phyloP scores from a whole-genome alignment of 179 eudicot genomes.

The Gypsophila paniculata region DNA sequence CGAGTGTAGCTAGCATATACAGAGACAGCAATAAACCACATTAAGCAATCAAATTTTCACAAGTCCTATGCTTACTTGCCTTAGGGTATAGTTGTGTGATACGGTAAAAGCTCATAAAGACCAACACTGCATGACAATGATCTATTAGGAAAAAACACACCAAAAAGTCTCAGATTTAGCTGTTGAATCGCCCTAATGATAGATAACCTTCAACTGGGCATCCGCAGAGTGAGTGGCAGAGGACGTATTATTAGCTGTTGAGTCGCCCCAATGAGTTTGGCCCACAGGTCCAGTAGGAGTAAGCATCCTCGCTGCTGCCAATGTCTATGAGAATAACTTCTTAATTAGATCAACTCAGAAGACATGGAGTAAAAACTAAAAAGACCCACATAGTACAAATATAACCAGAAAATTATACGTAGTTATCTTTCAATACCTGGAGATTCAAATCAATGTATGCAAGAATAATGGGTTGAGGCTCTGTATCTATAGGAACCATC shows the following conservation, averaged over 20 bases:
- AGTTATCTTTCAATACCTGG: slow-evolving; percentile 49
- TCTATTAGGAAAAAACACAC: not conserved
- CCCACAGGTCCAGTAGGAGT: slow-evolving; percentile 88
- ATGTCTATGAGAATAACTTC: slow-evolving; percentile 48
- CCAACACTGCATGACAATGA: slow-evolving; percentile 61
- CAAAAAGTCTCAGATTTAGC: not conserved
- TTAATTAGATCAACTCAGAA: not conserved
- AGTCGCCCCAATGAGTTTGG: slow-evolving; percentile 91
- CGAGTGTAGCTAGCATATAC: not conserved
- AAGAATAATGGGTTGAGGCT: slow-evolving; percentile 96
- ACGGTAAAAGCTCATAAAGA: slow-evolving; percentile 77
- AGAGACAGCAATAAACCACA: not conserved
- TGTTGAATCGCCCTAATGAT: not conserved
- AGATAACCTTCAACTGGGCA: slow-evolving; percentile 72
- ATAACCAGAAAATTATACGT: slow-evolving; percentile 1
- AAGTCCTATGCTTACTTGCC: slow-evolving; percentile 36
- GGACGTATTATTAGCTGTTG: slow-evolving; percentile 68
- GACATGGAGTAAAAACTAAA: not conserved
- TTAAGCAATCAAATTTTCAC: not conserved
- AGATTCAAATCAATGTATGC: slow-evolving; percentile 97
- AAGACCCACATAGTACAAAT: not conserved
- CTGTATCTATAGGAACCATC: slow-evolving; percentile 91
- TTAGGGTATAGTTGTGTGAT: slow-evolving; percentile 89
- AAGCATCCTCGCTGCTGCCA: slow-evolving; percentile 97
- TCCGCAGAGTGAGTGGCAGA: slow-evolving; percentile 79